phyloP scores from a whole-genome alignment of 495 filamentous ascomycete genomes.

The Penicillium tannophilum region DNA sequence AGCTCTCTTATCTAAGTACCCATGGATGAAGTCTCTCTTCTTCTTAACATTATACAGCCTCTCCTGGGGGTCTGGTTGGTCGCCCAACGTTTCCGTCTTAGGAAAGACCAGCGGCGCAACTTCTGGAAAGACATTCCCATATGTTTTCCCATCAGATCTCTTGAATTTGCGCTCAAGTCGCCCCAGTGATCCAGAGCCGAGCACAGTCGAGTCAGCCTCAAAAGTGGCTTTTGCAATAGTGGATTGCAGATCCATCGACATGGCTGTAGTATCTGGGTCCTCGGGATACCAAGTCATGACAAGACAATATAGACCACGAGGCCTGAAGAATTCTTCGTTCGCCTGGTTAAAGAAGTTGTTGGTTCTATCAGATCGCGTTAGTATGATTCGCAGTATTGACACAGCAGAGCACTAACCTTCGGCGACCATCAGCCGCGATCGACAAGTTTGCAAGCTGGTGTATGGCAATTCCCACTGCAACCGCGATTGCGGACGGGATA shows the following conservation, averaged over 20 bases:
- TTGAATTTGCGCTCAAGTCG: conserved; percentile 8
- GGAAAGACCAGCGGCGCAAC: conserved; percentile 54
- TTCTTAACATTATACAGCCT: conserved; percentile 12
- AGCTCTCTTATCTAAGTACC: conserved; percentile 50
- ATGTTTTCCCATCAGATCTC: conserved; percentile 37
- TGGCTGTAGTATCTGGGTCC: conserved; percentile 10
- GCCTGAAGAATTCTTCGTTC: conserved; percentile 57
- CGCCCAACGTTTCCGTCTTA: conserved; percentile 9
- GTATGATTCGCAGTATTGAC: conserved; percentile 14
- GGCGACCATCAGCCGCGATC: not conserved
- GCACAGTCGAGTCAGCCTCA: conserved; percentile 6
- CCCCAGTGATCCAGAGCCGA: not conserved
- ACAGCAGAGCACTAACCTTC: not conserved
- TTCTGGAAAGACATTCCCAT: conserved; percentile 43
- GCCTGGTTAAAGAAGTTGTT: conserved; percentile 53
- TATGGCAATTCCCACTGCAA: not conserved
- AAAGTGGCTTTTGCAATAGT: conserved; percentile 3
- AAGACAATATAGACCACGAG: conserved; percentile 49
- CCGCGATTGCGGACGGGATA: not conserved
- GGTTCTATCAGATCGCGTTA: conserved; percentile 25
- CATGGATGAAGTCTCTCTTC: conserved; percentile 37
- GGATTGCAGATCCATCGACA: conserved; percentile 5
- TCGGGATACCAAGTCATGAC: conserved; percentile 47
- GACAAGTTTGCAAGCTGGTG: not conserved
- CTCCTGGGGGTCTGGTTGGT: not conserved